Conservation (phyloP, 2,329 filamentous ascomycete species). For the Beauveria pseudobassiana region DNA sequence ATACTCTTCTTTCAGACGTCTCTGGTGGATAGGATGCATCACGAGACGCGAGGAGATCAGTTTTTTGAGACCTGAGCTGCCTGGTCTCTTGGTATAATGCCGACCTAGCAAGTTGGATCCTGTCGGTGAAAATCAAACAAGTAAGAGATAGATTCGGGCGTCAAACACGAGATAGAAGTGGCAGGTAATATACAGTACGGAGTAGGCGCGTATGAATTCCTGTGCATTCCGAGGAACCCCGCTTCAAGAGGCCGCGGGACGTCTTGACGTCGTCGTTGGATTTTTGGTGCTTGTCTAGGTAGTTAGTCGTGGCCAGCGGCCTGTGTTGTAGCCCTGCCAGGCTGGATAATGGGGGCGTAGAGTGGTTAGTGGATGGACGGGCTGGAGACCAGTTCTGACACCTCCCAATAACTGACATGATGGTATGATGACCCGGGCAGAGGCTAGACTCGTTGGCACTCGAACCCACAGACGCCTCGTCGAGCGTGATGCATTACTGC, state of each 20-base stretch:
- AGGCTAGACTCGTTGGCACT: too few relatives aligned
- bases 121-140: neutral
- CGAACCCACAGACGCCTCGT: too few relatives aligned
- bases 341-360: too few relatives aligned
- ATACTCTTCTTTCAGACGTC: neutral
- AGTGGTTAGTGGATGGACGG: too few relatives aligned
- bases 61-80: neutral
- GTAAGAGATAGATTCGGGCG: neutral
- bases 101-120: neutral
- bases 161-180: neutral
- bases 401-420: too few relatives aligned
- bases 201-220: slow-evolving; percentile 1
- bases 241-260: neutral
- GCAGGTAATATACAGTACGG: neutral
- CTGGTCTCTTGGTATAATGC: neutral
- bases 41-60: neutral
- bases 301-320: neutral
- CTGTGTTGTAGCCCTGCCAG: too few relatives aligned
- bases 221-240: slow-evolving; percentile 7
- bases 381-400: too few relatives aligned
- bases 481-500: too few relatives aligned
- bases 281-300: neutral
- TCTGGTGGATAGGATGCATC: neutral
- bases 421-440: too few relatives aligned
- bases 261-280: neutral